Evolutionary conservation across 2,329 filamentous ascomycete genomes (phyloP).

Genomic region (Moelleriella libera): DNA sequence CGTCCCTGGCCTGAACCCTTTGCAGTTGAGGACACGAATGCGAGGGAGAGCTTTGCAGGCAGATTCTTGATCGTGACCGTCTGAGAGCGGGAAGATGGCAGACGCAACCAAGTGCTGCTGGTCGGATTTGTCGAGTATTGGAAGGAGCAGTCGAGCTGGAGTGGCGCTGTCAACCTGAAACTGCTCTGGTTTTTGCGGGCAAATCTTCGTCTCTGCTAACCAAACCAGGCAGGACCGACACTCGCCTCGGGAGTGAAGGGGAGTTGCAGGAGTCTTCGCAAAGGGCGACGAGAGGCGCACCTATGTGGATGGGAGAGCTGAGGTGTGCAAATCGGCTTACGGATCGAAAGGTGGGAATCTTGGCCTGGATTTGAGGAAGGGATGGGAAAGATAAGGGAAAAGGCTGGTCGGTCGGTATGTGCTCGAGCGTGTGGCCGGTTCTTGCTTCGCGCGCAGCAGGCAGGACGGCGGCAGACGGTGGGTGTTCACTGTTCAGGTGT

Average conservation of each 20-base stretch:
- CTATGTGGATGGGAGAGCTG: neutral
- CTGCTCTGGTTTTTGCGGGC: neutral
- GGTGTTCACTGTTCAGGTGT: neutral
- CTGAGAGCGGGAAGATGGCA: no score
- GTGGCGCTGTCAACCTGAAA: constrained; percentile 1
- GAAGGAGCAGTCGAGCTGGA: neutral
- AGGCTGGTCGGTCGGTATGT: neutral
- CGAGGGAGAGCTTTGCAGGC: no score
- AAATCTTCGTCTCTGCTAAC: neutral
- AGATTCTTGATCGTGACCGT: no score
- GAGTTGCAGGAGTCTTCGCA: no score
- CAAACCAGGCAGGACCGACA: no score
- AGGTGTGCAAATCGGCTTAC: neutral
- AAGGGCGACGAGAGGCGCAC: no score
- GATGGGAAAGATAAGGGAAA: neutral
- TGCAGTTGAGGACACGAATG: no score
- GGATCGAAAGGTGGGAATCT: no score
- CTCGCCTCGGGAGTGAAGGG: no score
- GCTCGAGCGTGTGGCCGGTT: neutral
- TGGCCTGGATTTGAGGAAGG: no score
- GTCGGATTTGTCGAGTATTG: neutral
- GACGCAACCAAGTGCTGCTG: no score
- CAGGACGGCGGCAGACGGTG: neutral
- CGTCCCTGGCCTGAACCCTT: no score
- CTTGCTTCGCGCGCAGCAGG: neutral